These are phyloP conservation scores for Irpex sp. DNA, from an alignment of 1,284 basidiomycete species.

Conservation along the genomic window DNA sequence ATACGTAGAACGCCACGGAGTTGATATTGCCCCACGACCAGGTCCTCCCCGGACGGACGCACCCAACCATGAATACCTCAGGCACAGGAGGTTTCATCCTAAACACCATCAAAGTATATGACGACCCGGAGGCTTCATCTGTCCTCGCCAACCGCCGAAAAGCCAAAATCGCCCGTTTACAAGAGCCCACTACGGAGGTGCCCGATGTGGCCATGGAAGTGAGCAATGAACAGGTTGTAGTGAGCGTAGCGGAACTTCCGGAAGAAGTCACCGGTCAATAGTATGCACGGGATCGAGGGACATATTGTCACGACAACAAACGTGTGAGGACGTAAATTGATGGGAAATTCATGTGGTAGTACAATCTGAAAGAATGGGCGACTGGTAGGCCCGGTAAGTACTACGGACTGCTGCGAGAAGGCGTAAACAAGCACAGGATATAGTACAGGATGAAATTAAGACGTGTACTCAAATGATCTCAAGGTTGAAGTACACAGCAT, in stretches of 20 bases:
- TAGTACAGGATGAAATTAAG: no score
- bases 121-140: slow-evolving; percentile 61
- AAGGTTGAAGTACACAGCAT: no score
- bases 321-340: not conserved
- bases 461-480: no score
- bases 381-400: no score
- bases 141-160: slow-evolving; percentile 38
- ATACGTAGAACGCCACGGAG: not conserved
- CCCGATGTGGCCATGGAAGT: not conserved
- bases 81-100: slow-evolving; percentile 89
- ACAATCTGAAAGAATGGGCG: no score
- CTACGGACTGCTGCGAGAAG: no score
- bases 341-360: no score
- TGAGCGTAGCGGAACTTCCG: not conserved
- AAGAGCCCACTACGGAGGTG: not conserved
- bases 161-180: slow-evolving; percentile 19
- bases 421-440: no score
- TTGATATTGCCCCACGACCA: slow-evolving; percentile 17
- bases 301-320: not conserved
- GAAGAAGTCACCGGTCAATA: not conserved
- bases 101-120: slow-evolving; percentile 82
- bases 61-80: slow-evolving; percentile 92
- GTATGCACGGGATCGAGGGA: not conserved
- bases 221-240: not conserved
- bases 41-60: slow-evolving; percentile 92